A percentile compares a stretch with the other conserved stretches of the same genome.
Conservation (phyloP, 1,284 basidiomycete species). For the Ustilago bromivora region DNA sequence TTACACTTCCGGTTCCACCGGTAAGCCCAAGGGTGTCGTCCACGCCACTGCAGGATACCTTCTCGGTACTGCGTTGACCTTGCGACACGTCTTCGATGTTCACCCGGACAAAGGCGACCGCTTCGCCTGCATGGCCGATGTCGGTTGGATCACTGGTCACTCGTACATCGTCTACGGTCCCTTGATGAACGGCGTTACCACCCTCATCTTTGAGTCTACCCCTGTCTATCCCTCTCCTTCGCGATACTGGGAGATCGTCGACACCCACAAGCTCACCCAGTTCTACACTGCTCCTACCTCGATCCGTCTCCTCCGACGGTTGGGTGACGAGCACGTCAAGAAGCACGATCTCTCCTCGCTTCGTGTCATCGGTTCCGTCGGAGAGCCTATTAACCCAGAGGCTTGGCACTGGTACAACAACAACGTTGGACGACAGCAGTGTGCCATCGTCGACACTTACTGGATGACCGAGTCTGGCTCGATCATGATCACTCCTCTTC, state of each 20-base stretch:
- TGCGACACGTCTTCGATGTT: slow-evolving; percentile 96
- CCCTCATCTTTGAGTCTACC: slow-evolving; percentile 95
- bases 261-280: slow-evolving; percentile 87
- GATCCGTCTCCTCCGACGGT: slow-evolving; percentile 88
- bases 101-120: slow-evolving; percentile 76
- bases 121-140: slow-evolving; percentile 98
- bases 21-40: slow-evolving; percentile 96
- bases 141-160: slow-evolving; percentile 99
- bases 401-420: slow-evolving; percentile 99
- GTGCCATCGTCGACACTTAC: slow-evolving; percentile 86
- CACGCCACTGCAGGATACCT: slow-evolving; percentile 95
- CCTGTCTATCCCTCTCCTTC: slow-evolving; percentile 96
- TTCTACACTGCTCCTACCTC: slow-evolving; percentile 70
- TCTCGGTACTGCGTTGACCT: slow-evolving; percentile 87
- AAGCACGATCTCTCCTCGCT: slow-evolving; percentile 85
- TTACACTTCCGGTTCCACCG: slow-evolving; percentile 92
- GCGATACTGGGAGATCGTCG: slow-evolving; percentile 96
- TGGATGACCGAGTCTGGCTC: slow-evolving; percentile 95
- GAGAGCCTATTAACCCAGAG: slow-evolving; percentile 99
- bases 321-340: slow-evolving; percentile 88
- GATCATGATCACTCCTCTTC: slow-evolving; percentile 93
- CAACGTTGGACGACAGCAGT: slow-evolving; percentile 87
- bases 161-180: slow-evolving; percentile 98
- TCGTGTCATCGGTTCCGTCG: slow-evolving; percentile 90
- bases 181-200: slow-evolving; percentile 87